Evolutionary conservation across 1,139 yeast species (phyloP).

Genomic region (Protomyces pachydermus): DNA sequence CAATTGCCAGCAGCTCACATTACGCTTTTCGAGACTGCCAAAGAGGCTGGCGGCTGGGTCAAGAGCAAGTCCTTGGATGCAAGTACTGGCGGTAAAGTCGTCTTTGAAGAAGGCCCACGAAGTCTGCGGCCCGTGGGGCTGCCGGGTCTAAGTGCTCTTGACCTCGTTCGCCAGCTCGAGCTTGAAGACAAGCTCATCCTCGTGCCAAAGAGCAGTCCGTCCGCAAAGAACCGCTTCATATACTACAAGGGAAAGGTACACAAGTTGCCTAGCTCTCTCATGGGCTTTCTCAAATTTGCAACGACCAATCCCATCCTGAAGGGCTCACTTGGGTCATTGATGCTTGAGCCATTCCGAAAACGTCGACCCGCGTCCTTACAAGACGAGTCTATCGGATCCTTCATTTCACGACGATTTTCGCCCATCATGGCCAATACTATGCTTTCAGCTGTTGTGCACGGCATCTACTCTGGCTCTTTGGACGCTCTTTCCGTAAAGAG

Average conservation of each 20-base stretch:
- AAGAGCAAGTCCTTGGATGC: slow-evolving; percentile 41
- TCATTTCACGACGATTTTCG: slow-evolving; percentile 67
- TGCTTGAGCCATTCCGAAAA: slow-evolving; percentile 41
- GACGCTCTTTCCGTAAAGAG: slow-evolving; percentile 51
- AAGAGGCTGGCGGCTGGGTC: slow-evolving; percentile 76
- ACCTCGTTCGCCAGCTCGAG: slow-evolving; percentile 45
- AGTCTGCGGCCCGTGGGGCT: slow-evolving; percentile 41
- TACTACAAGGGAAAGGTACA: slow-evolving; percentile 41
- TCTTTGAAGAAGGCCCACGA: slow-evolving; percentile 45
- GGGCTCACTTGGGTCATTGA: slow-evolving; percentile 42
- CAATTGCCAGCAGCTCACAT: slow-evolving; percentile 62
- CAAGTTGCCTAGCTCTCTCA: slow-evolving; percentile 37
- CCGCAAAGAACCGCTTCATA: slow-evolving; percentile 58
- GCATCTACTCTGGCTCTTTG: slow-evolving; percentile 86
- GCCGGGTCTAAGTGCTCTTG: slow-evolving; percentile 32
- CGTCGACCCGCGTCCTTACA: slow-evolving; percentile 34
- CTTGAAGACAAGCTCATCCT: slow-evolving; percentile 48
- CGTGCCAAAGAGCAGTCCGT: slow-evolving; percentile 46
- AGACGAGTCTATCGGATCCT: slow-evolving; percentile 71
- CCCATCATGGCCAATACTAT: slow-evolving; percentile 56
- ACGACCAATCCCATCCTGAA: slow-evolving; percentile 40
- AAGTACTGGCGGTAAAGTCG: slow-evolving; percentile 30
- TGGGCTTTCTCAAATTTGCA: slow-evolving; percentile 36
- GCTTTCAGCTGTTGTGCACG: slow-evolving; percentile 77
- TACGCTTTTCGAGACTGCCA: slow-evolving; percentile 54